Conservation (phyloP, 1,284 basidiomycete genomes). For the Cryptococcus deneoformans region DNA sequence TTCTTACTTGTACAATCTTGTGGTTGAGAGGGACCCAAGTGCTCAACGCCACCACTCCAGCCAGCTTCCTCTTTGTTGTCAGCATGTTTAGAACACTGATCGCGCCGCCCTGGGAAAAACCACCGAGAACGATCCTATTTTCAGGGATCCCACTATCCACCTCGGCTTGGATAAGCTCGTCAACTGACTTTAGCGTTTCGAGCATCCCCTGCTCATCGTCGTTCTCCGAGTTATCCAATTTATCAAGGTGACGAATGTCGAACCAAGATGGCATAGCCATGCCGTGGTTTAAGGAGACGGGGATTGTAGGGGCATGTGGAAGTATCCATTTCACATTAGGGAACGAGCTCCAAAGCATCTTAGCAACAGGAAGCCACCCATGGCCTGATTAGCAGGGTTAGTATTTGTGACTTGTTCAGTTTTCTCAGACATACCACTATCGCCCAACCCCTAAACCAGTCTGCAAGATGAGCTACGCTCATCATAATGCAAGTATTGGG, state of each 20-base stretch:
- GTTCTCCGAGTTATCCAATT: slow-evolving; percentile 57
- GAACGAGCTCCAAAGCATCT: slow-evolving; percentile 59
- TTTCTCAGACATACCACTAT: slow-evolving; percentile 27
- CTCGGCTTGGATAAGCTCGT: slow-evolving; percentile 69
- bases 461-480: too few species aligned
- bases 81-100: slow-evolving; percentile 72
- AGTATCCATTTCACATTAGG: slow-evolving; percentile 79
- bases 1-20: slow-evolving; percentile 62
- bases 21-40: slow-evolving; percentile 69
- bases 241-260: slow-evolving; percentile 66
- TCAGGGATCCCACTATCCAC: slow-evolving; percentile 63
- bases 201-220: slow-evolving; percentile 71
- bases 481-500: background rate
- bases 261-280: slow-evolving; percentile 58
- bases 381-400: slow-evolving; percentile 49
- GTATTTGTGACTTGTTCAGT: too few species aligned
- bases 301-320: slow-evolving; percentile 64
- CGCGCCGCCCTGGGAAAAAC: slow-evolving; percentile 81
- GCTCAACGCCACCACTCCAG: slow-evolving; percentile 68
- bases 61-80: slow-evolving; percentile 65
- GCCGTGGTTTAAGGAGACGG: slow-evolving; percentile 47
- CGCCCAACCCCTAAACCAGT: slow-evolving; percentile 38
- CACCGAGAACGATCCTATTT: slow-evolving; percentile 61
- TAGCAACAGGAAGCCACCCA: slow-evolving; percentile 75
- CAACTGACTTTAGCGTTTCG: slow-evolving; percentile 60